Evolutionary conservation across 768 basidiomycete genomes (phyloP).

Genomic region (Psilocybe cyanescens): DNA sequence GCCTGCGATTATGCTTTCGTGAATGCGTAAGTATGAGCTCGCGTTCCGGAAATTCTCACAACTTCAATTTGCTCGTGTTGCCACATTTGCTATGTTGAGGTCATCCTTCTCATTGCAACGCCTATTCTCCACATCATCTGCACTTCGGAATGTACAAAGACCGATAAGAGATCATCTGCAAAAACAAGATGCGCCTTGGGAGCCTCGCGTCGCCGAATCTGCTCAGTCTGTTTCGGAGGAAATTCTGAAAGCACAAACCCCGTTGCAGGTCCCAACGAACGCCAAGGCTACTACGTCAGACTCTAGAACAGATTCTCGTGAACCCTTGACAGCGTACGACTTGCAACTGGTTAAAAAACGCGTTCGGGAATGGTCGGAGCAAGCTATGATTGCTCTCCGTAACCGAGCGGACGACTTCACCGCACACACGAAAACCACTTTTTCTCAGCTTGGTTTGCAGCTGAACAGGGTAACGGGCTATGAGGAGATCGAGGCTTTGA

Average conservation of each 20-base stretch:
- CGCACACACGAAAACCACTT: constrained; percentile 53
- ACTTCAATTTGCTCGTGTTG: constrained; percentile 4
- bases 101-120: constrained; percentile 32
- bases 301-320: constrained; percentile 11
- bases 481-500: constrained; percentile 83
- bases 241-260: neutral
- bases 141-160: constrained; percentile 30
- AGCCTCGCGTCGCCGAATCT: neutral
- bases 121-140: constrained; percentile 30
- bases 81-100: constrained; percentile 34
- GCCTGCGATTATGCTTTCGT: neutral
- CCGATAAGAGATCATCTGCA: constrained; percentile 1
- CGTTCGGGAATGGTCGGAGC: constrained; percentile 55
- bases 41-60: constrained; percentile 18
- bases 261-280: neutral
- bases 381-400: constrained; percentile 48
- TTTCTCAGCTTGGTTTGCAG: constrained; percentile 76
- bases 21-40: too few species aligned
- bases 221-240: neutral
- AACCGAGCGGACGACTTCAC: constrained; percentile 63
- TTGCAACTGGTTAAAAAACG: constrained; percentile 42
- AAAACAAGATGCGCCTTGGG: constrained; percentile 5
- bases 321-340: constrained; percentile 28
- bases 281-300: neutral
- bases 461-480: constrained; percentile 93